Percentiles rank a stretch among this genome's conserved stretches.
Conservation (phyloP, 2,329 filamentous ascomycete species). For the Blumeria hordei region DNA sequence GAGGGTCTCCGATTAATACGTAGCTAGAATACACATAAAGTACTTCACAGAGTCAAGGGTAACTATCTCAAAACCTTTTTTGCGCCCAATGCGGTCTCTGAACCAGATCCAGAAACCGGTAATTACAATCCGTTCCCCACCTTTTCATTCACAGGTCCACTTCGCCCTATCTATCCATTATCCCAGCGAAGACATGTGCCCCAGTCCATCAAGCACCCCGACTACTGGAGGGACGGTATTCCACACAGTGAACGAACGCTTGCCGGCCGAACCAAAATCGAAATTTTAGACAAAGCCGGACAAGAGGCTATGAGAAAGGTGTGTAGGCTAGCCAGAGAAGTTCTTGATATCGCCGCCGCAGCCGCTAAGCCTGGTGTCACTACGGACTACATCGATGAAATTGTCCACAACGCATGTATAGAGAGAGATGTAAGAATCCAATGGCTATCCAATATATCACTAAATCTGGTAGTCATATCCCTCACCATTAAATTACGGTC, state of each 20-base stretch:
- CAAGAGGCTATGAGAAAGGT: slow-evolving; percentile 80
- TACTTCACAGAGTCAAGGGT: slow-evolving; percentile 56
- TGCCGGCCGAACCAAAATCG: slow-evolving; percentile 52
- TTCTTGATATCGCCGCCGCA: slow-evolving; percentile 72
- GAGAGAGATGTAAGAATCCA: slow-evolving; percentile 56
- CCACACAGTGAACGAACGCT: slow-evolving; percentile 34
- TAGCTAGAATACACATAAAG: slow-evolving; percentile 54
- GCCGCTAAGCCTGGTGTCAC: slow-evolving; percentile 77
- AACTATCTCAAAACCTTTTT: slow-evolving; percentile 51
- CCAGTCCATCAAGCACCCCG: slow-evolving; percentile 57
- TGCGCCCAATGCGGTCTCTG: slow-evolving; percentile 62
- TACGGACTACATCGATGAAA: slow-evolving; percentile 81
- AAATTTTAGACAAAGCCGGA: slow-evolving; percentile 54
- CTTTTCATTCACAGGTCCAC: slow-evolving; percentile 55
- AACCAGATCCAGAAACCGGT: slow-evolving; percentile 76
- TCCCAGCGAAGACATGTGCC: slow-evolving; percentile 51
- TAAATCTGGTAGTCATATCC: slow-evolving; percentile 50
- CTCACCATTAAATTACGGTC: slow-evolving; percentile 80
- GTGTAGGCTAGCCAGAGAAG: slow-evolving; percentile 66
- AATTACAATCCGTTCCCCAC: slow-evolving; percentile 80
- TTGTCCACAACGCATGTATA: slow-evolving; percentile 85
- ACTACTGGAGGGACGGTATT: slow-evolving; percentile 71
- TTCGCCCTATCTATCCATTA: slow-evolving; percentile 73
- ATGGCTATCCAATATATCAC: not conserved
- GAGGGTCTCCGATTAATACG: not conserved